These are phyloP conservation scores for Lepidium campestre DNA, from an alignment of 441 rosid genomes.

Conservation along the genomic window DNA sequence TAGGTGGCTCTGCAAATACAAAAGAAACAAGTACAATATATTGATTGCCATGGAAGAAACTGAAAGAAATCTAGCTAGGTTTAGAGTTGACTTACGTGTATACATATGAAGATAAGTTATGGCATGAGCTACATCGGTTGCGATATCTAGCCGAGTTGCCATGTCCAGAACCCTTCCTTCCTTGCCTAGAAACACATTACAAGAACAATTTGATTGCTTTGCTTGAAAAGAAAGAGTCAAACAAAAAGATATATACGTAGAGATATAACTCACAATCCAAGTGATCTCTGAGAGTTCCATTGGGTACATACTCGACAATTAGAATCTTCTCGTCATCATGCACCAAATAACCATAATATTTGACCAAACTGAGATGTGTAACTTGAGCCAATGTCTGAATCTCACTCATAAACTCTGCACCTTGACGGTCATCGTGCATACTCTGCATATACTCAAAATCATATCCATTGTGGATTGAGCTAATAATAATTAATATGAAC, in stretches of 20 bases:
- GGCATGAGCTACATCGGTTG: conserved; percentile 89
- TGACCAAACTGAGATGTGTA: conserved; percentile 81
- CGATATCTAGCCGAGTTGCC: conserved; percentile 68
- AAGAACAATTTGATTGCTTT: background rate
- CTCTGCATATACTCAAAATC: conserved; percentile 41
- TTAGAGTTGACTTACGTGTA: conserved; percentile 46
- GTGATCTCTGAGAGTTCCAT: conserved; percentile 89
- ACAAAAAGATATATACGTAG: too few species aligned
- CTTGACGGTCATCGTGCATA: conserved; percentile 64
- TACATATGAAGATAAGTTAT: conserved; percentile 95
- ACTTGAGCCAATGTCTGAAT: conserved; percentile 65
- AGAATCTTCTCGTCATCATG: conserved; percentile 68
- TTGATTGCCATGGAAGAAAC: background rate
- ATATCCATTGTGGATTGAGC: background rate
- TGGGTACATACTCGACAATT: conserved; percentile 71
- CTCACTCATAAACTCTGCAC: conserved; percentile 77
- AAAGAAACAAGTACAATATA: background rate
- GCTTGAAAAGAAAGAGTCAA: background rate
- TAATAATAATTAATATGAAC: background rate
- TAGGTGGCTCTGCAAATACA: conserved; percentile 63
- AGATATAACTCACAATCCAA: conserved; percentile 60
- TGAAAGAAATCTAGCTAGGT: background rate
- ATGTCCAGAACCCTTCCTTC: conserved; percentile 56
- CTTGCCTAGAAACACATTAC: conserved; percentile 42
- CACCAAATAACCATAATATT: conserved; percentile 61